These are phyloP conservation scores for Pseudogymnoascus sp. DNA, from an alignment of 2,329 filamentous ascomycete genomes.

Conservation along the genomic window DNA sequence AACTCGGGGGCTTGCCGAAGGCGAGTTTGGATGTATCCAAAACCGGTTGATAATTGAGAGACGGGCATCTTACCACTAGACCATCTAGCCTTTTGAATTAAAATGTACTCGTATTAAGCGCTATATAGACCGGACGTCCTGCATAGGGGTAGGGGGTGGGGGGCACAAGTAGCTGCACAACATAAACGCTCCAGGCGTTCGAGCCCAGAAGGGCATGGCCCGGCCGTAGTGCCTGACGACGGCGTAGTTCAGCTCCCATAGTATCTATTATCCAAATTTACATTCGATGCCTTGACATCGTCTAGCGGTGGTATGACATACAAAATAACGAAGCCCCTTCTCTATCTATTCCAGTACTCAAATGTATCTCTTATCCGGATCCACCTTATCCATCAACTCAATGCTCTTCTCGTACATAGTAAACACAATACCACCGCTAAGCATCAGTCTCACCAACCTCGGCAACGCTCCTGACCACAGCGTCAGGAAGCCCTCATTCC, in stretches of 20 bases:
- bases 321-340: constrained; percentile 18
- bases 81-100: background rate
- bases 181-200: background rate
- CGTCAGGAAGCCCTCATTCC: constrained; percentile 80
- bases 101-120: background rate
- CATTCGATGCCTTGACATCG: background rate
- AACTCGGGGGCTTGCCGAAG: background rate
- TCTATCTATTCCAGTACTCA: constrained; percentile 32
- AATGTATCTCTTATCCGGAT: constrained; percentile 80
- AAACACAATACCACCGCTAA: constrained; percentile 96
- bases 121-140: background rate
- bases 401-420: constrained; percentile 98
- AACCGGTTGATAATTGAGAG: background rate
- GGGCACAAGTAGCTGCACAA: background rate
- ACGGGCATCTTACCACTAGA: background rate
- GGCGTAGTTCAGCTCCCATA: background rate
- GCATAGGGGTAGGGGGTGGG: background rate
- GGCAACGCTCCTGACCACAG: constrained; percentile 94
- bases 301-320: background rate
- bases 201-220: background rate
- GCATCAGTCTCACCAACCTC: constrained; percentile 71
- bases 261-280: background rate
- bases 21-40: background rate
- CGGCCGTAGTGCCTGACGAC: background rate
- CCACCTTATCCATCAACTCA: constrained; percentile 71